Base-by-base conservation (phyloP, 345 rosid species). In the Boechera divaricarpa region DNA sequence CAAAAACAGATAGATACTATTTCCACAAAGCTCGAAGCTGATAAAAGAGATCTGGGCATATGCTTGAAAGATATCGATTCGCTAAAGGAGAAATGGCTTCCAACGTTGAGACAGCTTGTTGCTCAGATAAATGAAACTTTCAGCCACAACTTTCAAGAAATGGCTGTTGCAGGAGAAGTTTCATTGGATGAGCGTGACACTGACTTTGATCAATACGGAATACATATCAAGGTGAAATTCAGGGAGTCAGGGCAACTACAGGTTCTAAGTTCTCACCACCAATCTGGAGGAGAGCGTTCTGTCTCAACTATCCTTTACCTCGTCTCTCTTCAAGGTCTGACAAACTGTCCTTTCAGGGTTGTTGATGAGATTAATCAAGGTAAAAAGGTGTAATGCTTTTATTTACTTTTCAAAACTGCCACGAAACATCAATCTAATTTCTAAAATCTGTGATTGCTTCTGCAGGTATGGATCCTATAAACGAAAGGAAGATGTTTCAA, bases 361-460 rank as follows among this genome's bases (percentile, higher is more conserved):
- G 98, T 94, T 75, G 98, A 94, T 72, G 98, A 92, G 91, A 94
- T 94, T 59, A 94, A 94, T 80, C 98, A 94, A 89, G 98, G 98
- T 90, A 61, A 67, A 48, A 45, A 0, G 33, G 29, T 36, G 10
- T 13, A 41, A 35, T 28, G 36, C 8, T 69, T 12, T 31, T n/a
- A 33, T 63, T 12, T 44, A 12, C 6, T 44, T 44, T 11, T 35
- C 5, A 32, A 60, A 74, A n/a, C n/a, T 51, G 31, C 49, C 5
- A 9, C 6, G 9, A 65, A 65, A 28, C 71, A 3, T 5, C 16
- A 12, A 12, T 38, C 32, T 9, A n/a, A 55, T 44, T 28, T 33
- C 13, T 73, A 7, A 58, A 65, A 67, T 60, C 7, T 36, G 70
- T 3, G 67, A 41, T 35, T 47, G 52, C 69, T 52, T 62, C 7